Evolutionary conservation across 2,329 filamentous ascomycete species (phyloP).

Genomic region (Phyllosticta capitalensis): DNA sequence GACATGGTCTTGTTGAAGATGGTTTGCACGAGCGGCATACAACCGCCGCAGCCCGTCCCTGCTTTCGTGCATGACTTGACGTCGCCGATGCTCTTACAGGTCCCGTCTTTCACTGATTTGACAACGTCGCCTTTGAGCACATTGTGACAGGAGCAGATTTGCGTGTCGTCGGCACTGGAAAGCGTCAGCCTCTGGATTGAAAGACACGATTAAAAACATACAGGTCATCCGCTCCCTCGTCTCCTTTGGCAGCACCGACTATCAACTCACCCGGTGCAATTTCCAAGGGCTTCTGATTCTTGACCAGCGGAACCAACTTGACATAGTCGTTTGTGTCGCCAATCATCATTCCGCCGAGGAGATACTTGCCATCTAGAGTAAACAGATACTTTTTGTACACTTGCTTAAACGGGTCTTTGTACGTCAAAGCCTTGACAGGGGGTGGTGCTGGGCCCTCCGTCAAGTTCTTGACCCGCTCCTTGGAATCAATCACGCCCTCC

Average conservation of each 20-base stretch:
- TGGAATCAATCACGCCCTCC: constrained; percentile 26
- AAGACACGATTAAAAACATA: constrained; percentile 22
- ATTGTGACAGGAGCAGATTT: constrained; percentile 90
- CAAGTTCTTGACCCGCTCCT: constrained; percentile 40
- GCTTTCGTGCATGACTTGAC: constrained; percentile 88
- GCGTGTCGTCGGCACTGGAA: constrained; percentile 61
- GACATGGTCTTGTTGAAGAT: constrained; percentile 88
- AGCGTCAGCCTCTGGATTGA: constrained; percentile 12
- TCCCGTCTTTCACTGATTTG: constrained; percentile 62
- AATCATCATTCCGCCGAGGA: constrained; percentile 96
- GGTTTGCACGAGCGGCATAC: constrained; percentile 76
- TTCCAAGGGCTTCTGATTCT: constrained; percentile 70
- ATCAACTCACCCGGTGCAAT: constrained; percentile 75
- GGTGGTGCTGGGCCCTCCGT: constrained; percentile 47
- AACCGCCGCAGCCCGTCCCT: constrained; percentile 82
- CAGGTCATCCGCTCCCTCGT: constrained; percentile 62
- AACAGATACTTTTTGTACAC: constrained; percentile 95
- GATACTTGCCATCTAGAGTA: constrained; percentile 77
- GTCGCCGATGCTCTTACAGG: constrained; percentile 70
- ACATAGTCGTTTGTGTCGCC: constrained; percentile 86
- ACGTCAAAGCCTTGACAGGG: constrained; percentile 72
- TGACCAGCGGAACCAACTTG: constrained; percentile 80
- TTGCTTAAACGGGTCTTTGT: constrained; percentile 78
- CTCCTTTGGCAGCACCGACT: constrained; percentile 63
- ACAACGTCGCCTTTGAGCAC: constrained; percentile 77